Percentiles rank a stretch among this genome's conserved stretches.
Conservation (phyloP, 352 stramenopile species). For the Pythium phragmitis region DNA sequence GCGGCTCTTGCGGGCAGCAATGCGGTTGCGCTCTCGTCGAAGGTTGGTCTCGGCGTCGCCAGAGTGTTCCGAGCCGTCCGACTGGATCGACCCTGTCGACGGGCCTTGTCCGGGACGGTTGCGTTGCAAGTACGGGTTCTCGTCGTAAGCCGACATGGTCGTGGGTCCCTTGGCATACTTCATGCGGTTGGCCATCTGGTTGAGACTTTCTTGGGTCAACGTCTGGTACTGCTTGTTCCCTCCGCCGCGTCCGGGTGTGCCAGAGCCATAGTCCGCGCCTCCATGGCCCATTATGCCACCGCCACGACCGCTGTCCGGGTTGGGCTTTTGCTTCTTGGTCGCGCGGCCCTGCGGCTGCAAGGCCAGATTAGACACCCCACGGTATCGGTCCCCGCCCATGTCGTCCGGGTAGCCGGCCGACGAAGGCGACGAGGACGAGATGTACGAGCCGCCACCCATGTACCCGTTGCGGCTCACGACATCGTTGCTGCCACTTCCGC, state of each 20-base stretch:
- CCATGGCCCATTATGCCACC: slow-evolving; percentile 4
- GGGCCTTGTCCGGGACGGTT: slow-evolving; percentile 35
- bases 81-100: slow-evolving; percentile 69
- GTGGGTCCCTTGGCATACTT: slow-evolving; percentile 44
- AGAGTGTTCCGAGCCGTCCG: slow-evolving; percentile 62
- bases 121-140: slow-evolving; percentile 58
- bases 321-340: slow-evolving; percentile 62
- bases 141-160: slow-evolving; percentile 51
- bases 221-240: slow-evolving; percentile 28
- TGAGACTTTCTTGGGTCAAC: slow-evolving; percentile 63
- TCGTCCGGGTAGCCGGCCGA: slow-evolving; percentile 31
- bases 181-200: slow-evolving; percentile 51
- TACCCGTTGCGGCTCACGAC: slow-evolving; percentile 28
- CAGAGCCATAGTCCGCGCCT: background rate
- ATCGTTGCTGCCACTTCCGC: background rate
- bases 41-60: slow-evolving; percentile 71
- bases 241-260: background rate
- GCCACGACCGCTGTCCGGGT: slow-evolving; percentile 6
- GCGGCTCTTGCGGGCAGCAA: slow-evolving; percentile 77
- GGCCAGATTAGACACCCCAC: slow-evolving; percentile 41
- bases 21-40: slow-evolving; percentile 82
- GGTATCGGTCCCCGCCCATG: slow-evolving; percentile 48
- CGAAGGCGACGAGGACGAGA: slow-evolving; percentile 23
- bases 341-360: slow-evolving; percentile 49
- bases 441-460: slow-evolving; percentile 18